Evolutionary conservation across 441 rosid genomes (phyloP), one percentile per base, ranked within the genome.

Genomic region (Gossypium schwendimanii): DNA sequence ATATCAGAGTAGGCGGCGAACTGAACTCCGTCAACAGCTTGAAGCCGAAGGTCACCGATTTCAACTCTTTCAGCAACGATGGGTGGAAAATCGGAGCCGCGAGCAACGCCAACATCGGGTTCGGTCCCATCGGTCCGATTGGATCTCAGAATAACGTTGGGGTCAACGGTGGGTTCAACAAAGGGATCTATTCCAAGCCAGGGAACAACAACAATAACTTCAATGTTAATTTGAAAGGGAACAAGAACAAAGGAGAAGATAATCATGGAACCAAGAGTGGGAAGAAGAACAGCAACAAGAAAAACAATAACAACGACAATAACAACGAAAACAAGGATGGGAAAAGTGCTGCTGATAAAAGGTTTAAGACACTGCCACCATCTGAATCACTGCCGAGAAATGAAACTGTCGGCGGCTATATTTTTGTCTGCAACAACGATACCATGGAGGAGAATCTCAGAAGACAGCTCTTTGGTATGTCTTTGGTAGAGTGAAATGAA

Each of bases 391-490:
- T 95, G 71, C 97, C 97, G 0, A 88, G 96, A 50, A 85, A 89
- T 59, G 99, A 95, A 81, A 90, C 95, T 7, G 83, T 95, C 2
- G 99, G 99, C 10, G 99, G 98, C 0, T 93, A 95, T 75, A 95
- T 95, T 73, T 95, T 93, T 60, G 99, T 95, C 24, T 95, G 99
- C 86, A 95, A 95, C 85, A 95, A 95, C 76, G 99, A 95, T 72
- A 95, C 99, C 62, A 95, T 95, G 99, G 84, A 84, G 72, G 99
- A 95, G 84, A 95, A 95, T 63, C 98, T 95, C 80, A 88, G 77
- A 75, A 84, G 99, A 53, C 84, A 91, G 85, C 99, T 95, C 47
- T 95, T 95, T 69, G 99, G 97, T 91, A 83, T 14, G 82, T 62
- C 9, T 24, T 3, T 20, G 4, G 1, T 4, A 4, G 6, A 4